Evolutionary conservation across 176 grass and related monocot species (phyloP), one percentile per base, ranked within the genome.

Genomic region (Zea luxurians): DNA sequence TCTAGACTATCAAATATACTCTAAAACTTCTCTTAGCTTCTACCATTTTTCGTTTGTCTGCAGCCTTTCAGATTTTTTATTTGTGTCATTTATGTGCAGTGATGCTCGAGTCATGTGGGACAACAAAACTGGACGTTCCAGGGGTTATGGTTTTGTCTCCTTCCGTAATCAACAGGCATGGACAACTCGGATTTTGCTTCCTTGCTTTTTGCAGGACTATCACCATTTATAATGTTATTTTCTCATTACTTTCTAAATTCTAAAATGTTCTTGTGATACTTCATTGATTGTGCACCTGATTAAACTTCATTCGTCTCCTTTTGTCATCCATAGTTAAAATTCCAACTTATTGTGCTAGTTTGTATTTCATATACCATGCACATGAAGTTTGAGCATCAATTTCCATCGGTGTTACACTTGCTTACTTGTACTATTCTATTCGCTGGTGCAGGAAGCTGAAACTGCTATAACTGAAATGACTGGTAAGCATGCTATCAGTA

Each of bases 81-180:
- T 73, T 73, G n/a, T 77, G 45, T 76, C 15, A 18, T 68, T 65
- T 86, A 68, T 85, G 60, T 83, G 78, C 74, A 94, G 92, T 64
- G 88, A 94, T 89, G 92, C 92, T 36, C 86, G 92, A 59, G 92
- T 94, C 64, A 94, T 94, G 92, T 91, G 92, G 92, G 92, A 94
- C 76, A 94, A 94, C 64, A 91, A 94, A 94, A 94, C 86, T 71
- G 88, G 88, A 45, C 92, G 86, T 68, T 94, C 92, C 47, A 94
- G 92, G 91, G 92, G 88, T 84, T 94, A 91, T 82, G 92, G 92
- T 61, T 94, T 94, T 86, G 88, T 94, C 66, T 94, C 92, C 73
- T 94, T 94, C 78, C 88, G 92, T 70, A 86, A 84, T 81, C 92
- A 89, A 60, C 88, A 94, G 88, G 92, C 71, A 94, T 62, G 82